Evolutionary conservation across 2,329 filamentous ascomycete species (phyloP).

Genomic region (Aspergillus tanneri): DNA sequence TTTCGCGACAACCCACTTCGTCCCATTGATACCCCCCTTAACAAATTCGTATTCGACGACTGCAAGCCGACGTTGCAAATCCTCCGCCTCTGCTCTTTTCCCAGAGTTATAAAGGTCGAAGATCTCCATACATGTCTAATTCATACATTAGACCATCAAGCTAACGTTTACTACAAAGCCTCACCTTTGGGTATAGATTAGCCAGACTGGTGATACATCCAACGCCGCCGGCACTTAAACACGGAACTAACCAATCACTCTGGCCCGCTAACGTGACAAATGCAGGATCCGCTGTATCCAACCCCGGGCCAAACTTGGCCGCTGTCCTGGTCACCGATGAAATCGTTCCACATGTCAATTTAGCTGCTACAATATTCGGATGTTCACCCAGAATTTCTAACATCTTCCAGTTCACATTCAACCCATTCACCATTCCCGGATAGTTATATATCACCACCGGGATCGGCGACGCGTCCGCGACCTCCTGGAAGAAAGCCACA

Average conservation of each 20-base stretch:
- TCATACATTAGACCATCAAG: not conserved
- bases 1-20: constrained; percentile 60
- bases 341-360: constrained; percentile 40
- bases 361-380: constrained; percentile 38
- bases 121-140: constrained; percentile 47
- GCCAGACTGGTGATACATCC: constrained; percentile 64
- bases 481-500: constrained; percentile 62
- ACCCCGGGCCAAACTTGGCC: constrained; percentile 33
- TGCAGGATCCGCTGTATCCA: constrained; percentile 14
- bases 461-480: constrained; percentile 55
- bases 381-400: constrained; percentile 32
- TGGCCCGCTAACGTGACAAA: constrained; percentile 46
- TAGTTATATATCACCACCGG: constrained; percentile 52
- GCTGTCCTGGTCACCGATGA: constrained; percentile 45
- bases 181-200: constrained; percentile 58
- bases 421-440: constrained; percentile 44
- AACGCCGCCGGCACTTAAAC: constrained; percentile 57
- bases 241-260: constrained; percentile 53
- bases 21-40: constrained; percentile 61
- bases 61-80: constrained; percentile 53
- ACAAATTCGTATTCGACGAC: constrained; percentile 57
- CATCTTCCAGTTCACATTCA: constrained; percentile 47
- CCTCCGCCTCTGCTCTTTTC: constrained; percentile 49
- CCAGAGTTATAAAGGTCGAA: constrained; percentile 52
- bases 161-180: not conserved